Base-by-base conservation (phyloP, 306 rosid genomes). In the Pueraria montana region DNA sequence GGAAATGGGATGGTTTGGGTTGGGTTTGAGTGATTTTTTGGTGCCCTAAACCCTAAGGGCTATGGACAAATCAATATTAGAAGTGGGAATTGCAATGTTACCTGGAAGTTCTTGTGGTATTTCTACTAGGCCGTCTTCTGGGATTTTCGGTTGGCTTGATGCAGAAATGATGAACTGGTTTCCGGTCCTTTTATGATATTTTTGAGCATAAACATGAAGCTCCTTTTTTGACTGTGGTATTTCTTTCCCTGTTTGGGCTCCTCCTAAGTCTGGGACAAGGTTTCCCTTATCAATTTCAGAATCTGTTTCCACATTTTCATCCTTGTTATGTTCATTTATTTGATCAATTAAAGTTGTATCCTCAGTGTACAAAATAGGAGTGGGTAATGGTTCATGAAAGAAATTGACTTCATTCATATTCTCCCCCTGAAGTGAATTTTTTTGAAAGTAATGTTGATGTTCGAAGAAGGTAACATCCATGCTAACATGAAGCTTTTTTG, bases 1-100 rank as follows among this genome's bases (percentile, higher is more conserved):
- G 65, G 38, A 74, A 55, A 74, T 74, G 36, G 53, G 79, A 34
- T 74, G 56, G 21, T 75, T 56, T 13, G 55, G 58, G 38, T n/a
- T 16, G n/a, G 58, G 27, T n/a, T n/a, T n/a, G n/a, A n/a, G n/a
- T n/a, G n/a, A n/a, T n/a, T n/a, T 61, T 76, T 42, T 26, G 13
- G 27, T 58, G 58, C 0, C 58, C 59, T 76, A n/a, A n/a, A n/a
- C 42, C 70, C 45, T 59, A 17, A 76, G 6, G 3, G 80, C 13
- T 40, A 75, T 58, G 12, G 58, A 59, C 3, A 76, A 26, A 27
- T 36, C 8, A 36, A 6, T 36, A 36, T 36, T 36, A 36, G 40
- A 36, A 36, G 40, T 36, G 8, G 8, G 40, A 36, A 36, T 36
- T 36, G 1, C 40, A 36, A 6, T 36, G 8, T 59, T 58, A 36